Conservation (phyloP, 2,329 filamentous ascomycete species). For the Diaporthe helianthi region DNA sequence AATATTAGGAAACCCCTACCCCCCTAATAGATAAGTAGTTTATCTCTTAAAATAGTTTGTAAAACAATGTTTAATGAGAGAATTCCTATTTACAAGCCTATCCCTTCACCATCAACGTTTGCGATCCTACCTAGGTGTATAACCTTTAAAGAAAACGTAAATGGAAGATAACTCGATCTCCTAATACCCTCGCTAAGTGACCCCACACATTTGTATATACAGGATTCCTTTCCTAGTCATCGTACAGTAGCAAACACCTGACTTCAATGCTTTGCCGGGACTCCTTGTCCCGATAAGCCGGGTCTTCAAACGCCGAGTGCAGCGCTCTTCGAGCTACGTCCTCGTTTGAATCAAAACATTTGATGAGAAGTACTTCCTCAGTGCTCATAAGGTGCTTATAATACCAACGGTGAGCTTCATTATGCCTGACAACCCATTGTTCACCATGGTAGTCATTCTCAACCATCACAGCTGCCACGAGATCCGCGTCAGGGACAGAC, state of each 20-base stretch:
- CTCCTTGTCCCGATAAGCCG: conserved; percentile 46
- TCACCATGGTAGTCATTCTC: conserved; percentile 40
- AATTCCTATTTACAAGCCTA: too few species aligned
- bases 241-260: conserved; percentile 28
- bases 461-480: conserved; percentile 47
- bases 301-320: conserved; percentile 39
- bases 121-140: too few species aligned
- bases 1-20: too few species aligned
- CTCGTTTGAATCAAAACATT: conserved; percentile 62
- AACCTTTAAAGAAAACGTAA: too few species aligned
- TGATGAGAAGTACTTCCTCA: conserved; percentile 64
- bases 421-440: conserved; percentile 20
- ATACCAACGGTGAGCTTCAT: conserved; percentile 50
- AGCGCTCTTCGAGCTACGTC: conserved; percentile 41
- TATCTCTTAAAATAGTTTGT: too few species aligned
- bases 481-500: conserved; percentile 48
- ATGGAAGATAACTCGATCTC: too few species aligned
- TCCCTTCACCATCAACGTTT: too few species aligned
- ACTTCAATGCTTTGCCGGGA: conserved; percentile 35
- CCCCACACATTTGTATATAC: too few species aligned
- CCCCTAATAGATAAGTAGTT: too few species aligned
- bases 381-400: conserved; percentile 59
- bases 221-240: not conserved
- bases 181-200: too few species aligned
- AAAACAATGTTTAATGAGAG: too few species aligned